These are phyloP conservation scores for Ceratobasidium sp. DNA, from an alignment of 1,284 basidiomycete genomes.

Conservation along the genomic window DNA sequence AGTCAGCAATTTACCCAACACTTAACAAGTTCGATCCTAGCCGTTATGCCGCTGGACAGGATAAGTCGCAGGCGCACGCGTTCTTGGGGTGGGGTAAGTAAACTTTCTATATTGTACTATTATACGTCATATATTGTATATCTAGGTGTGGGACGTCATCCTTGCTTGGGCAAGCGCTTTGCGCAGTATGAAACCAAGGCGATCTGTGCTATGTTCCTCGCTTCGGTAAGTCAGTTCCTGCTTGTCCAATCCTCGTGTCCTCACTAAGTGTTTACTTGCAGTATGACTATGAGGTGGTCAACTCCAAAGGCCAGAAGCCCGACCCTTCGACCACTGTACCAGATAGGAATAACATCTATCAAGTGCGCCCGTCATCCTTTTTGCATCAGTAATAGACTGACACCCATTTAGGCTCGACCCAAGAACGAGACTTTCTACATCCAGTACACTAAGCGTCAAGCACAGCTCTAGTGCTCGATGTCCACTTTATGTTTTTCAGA, in stretches of 20 bases:
- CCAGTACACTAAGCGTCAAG: conserved; percentile 14
- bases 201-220: conserved; percentile 12
- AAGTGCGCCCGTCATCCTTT: neutral
- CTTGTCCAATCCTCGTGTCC: neutral
- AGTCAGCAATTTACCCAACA: neutral
- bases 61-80: conserved; percentile 22
- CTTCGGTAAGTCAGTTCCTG: neutral
- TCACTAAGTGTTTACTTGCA: neutral
- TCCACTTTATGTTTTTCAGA: no score
- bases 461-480: no score
- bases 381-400: neutral
- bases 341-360: conserved; percentile 28
- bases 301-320: neutral
- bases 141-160: conserved; percentile 29
- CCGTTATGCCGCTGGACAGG: conserved; percentile 6
- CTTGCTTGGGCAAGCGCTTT: conserved; percentile 21
- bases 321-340: conserved; percentile 25
- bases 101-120: neutral
- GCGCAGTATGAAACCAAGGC: conserved; percentile 34
- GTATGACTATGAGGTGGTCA: conserved; percentile 6
- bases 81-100: conserved; percentile 28
- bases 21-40: neutral
- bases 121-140: neutral
- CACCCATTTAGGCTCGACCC: neutral
- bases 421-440: conserved; percentile 21